Evolutionary conservation across 2,329 filamentous ascomycete species (phyloP).

Genomic region (Colletotrichum sp.): DNA sequence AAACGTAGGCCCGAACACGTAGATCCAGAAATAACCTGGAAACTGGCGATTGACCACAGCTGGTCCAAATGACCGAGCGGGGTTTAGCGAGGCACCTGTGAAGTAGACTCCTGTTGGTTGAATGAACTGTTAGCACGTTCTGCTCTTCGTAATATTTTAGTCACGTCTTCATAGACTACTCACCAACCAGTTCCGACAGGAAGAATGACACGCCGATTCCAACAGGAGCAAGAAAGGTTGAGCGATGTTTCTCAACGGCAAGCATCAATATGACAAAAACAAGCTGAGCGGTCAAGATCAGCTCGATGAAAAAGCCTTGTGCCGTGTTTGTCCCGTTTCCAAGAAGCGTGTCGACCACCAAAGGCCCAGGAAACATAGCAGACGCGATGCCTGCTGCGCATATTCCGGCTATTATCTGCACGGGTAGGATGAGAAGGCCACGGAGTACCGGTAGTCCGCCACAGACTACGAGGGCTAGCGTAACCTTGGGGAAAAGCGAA

Average conservation of each 20-base stretch:
- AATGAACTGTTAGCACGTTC: background rate
- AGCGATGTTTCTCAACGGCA: constrained; percentile 75
- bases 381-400: constrained; percentile 62
- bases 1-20: constrained; percentile 58
- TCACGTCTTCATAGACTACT: background rate
- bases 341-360: constrained; percentile 62
- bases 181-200: constrained; percentile 52
- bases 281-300: constrained; percentile 68
- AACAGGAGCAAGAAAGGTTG: constrained; percentile 73
- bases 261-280: constrained; percentile 72
- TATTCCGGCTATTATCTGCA: constrained; percentile 65
- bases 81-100: constrained; percentile 55
- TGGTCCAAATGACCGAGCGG: constrained; percentile 55
- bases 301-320: constrained; percentile 70
- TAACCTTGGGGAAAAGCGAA: constrained; percentile 40
- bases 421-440: constrained; percentile 54
- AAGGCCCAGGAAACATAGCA: constrained; percentile 60
- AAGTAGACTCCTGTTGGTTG: constrained; percentile 41
- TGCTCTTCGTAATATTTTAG: background rate
- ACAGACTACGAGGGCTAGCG: constrained; percentile 63
- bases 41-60: constrained; percentile 46
- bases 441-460: constrained; percentile 60
- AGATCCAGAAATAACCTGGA: constrained; percentile 56
- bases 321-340: constrained; percentile 52
- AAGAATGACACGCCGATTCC: constrained; percentile 76